Base-by-base conservation (phyloP, 2,329 filamentous ascomycete species). In the Penicillium brasilianum region DNA sequence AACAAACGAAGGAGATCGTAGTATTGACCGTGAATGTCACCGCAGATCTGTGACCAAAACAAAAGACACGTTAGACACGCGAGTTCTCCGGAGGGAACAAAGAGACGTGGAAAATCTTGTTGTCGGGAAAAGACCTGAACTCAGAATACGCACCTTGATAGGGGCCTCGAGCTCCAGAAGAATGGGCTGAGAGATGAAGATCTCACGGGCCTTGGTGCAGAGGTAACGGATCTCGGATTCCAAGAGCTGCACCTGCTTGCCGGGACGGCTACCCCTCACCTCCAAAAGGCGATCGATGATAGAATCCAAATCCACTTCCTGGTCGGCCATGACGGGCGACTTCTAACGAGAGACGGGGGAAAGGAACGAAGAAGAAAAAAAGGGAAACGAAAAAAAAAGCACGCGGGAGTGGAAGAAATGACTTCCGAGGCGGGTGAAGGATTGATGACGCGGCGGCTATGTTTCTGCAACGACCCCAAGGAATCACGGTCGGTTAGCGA, bases 111-210 rank as follows among this genome's bases (percentile, higher is more conserved):
- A 6, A 51, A 57, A 46, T 14, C 37, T 41, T 13, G 25, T 28
- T 14, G 7, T 32, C 16, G 22, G 6, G 7, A 3, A 13, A 22
- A 16, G 8, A 32, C 13, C 13, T 30, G 5, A 14, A 16, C 32
- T 32, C 22, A 39, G 18, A 16, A 16, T 13, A 57, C 61, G 55
- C 85, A 97, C 94, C 93, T 99, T 99, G 82, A 99, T 98, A 65
- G 95, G 95, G 76, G 95, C 95, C 82, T 98, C 95, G 54, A 99
- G 87, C 84, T 99, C 95, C 69, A 99, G 88, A 70, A 99, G 85
- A 75, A 98, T 98, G 69, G 95, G 95, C 84, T 99, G 95, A 65
- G 93, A 97, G 81, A 99, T 98, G 85, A 99, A 98, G 74, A 99
- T 98, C 84, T 99, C 95, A 69, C 95, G 90, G 66, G 94, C 93